Evolutionary conservation across 495 filamentous ascomycete genomes (phyloP).

Genomic region (Hypoxylon fuscum): DNA sequence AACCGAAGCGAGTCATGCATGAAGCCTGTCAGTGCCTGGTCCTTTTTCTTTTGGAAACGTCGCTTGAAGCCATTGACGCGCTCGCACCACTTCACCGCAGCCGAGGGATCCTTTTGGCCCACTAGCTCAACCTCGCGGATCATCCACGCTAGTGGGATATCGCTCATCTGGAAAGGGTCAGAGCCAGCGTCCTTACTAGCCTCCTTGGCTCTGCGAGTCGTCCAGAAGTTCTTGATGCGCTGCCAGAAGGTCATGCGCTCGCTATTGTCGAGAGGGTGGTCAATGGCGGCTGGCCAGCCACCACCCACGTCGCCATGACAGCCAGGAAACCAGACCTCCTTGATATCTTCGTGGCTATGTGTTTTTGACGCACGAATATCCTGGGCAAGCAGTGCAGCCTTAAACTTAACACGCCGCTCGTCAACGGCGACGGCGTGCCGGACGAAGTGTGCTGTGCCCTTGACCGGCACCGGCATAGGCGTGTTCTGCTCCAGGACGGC

Average conservation of each 20-base stretch:
- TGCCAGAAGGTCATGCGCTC: conserved; percentile 35
- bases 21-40: conserved; percentile 32
- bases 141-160: conserved; percentile 55
- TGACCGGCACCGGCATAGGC: conserved; percentile 56
- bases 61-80: conserved; percentile 34
- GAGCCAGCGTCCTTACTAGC: conserved; percentile 23
- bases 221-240: conserved; percentile 38
- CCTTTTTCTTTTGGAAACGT: conserved; percentile 31
- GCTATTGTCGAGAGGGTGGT: conserved; percentile 16
- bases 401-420: conserved; percentile 58
- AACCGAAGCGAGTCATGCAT: conserved; percentile 43
- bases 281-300: conserved; percentile 34
- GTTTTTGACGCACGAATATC: conserved; percentile 30
- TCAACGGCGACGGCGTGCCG: conserved; percentile 58
- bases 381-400: conserved; percentile 41
- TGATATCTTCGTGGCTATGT: conserved; percentile 39
- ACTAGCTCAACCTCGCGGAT: conserved; percentile 47
- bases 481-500: conserved; percentile 39
- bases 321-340: conserved; percentile 47
- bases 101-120: conserved; percentile 24
- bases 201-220: conserved; percentile 31
- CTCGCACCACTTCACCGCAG: conserved; percentile 36
- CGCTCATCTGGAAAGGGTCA: conserved; percentile 46
- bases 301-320: conserved; percentile 58
- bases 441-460: conserved; percentile 45